Percentiles rank a stretch among this genome's conserved stretches.
Conservation (phyloP, 1,284 basidiomycete genomes). For the Tilletia caries region DNA sequence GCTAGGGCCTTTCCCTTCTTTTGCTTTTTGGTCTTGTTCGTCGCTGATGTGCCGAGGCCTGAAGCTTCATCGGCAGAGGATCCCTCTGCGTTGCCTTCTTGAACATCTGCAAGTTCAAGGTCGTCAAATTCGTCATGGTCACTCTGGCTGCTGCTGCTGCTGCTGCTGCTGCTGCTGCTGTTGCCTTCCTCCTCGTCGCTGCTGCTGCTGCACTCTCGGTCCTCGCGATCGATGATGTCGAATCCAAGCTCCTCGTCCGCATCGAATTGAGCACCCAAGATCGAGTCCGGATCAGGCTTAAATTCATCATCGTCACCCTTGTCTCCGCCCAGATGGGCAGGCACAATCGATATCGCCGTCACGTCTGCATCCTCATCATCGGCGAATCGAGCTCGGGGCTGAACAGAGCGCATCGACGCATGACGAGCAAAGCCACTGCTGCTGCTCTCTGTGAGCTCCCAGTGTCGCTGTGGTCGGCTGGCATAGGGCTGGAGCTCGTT, state of each 20-base stretch:
- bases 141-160: slow-evolving; percentile 11
- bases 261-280: slow-evolving; percentile 2
- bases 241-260: slow-evolving; percentile 6
- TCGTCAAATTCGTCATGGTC: neutral
- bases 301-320: neutral
- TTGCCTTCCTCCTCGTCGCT: slow-evolving; percentile 2
- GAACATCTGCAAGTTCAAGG: neutral
- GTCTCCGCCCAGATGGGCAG: neutral
- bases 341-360: slow-evolving; percentile 7
- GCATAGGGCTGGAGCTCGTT: slow-evolving; percentile 6
- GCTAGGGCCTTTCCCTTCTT: neutral
- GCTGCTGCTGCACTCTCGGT: neutral
- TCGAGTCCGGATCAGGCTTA: neutral
- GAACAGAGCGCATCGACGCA: neutral
- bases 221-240: neutral
- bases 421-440: neutral
- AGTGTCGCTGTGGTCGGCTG: slow-evolving; percentile 8
- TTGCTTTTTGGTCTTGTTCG: no score
- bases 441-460: neutral
- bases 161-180: no score
- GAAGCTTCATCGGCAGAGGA: neutral
- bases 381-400: neutral
- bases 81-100: neutral
- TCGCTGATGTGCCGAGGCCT: neutral
- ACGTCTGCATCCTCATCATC: neutral